Evolutionary conservation across 495 filamentous ascomycete genomes (phyloP).

Genomic region (Cetradonia linearis): DNA sequence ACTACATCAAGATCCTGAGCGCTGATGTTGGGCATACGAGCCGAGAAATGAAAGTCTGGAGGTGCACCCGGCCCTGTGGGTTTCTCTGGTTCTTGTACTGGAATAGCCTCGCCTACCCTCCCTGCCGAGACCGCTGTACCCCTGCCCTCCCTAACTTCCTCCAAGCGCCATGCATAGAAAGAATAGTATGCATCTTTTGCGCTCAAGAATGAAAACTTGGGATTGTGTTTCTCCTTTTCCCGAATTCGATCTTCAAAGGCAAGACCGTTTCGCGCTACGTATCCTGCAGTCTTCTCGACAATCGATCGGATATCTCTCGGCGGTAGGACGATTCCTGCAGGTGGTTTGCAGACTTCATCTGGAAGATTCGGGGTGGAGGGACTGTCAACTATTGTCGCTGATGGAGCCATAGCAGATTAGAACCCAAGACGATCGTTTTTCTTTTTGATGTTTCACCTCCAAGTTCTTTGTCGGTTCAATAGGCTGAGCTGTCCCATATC

Average conservation of each 20-base stretch:
- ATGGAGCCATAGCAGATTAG: slow-evolving; percentile 38
- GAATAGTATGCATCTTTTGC: slow-evolving; percentile 73
- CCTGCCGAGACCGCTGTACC: slow-evolving; percentile 75
- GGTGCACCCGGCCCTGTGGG: slow-evolving; percentile 78
- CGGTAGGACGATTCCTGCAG: slow-evolving; percentile 73
- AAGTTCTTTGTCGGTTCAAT: slow-evolving; percentile 31
- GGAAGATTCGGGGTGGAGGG: slow-evolving; percentile 34
- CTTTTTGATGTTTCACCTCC: slow-evolving; percentile 22
- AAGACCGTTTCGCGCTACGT: slow-evolving; percentile 72
- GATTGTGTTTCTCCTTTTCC: slow-evolving; percentile 73
- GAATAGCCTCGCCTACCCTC: slow-evolving; percentile 50
- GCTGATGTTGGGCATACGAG: slow-evolving; percentile 94
- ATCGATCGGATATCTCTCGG: slow-evolving; percentile 72
- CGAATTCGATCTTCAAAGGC: slow-evolving; percentile 84
- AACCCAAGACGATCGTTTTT: slow-evolving; percentile 18
- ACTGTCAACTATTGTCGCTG: slow-evolving; percentile 49
- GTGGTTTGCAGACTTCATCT: slow-evolving; percentile 60
- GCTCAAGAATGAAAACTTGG: slow-evolving; percentile 83
- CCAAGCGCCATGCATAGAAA: slow-evolving; percentile 84
- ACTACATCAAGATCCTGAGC: slow-evolving; percentile 93
- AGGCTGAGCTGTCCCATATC: background rate
- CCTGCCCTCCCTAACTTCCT: slow-evolving; percentile 72
- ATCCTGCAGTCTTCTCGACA: slow-evolving; percentile 94
- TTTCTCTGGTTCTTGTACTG: slow-evolving; percentile 49
- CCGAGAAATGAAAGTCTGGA: slow-evolving; percentile 86